These are phyloP conservation scores for Butyriboletus appendiculatus DNA, from an alignment of 1,284 basidiomycete genomes.

Conservation along the genomic window DNA sequence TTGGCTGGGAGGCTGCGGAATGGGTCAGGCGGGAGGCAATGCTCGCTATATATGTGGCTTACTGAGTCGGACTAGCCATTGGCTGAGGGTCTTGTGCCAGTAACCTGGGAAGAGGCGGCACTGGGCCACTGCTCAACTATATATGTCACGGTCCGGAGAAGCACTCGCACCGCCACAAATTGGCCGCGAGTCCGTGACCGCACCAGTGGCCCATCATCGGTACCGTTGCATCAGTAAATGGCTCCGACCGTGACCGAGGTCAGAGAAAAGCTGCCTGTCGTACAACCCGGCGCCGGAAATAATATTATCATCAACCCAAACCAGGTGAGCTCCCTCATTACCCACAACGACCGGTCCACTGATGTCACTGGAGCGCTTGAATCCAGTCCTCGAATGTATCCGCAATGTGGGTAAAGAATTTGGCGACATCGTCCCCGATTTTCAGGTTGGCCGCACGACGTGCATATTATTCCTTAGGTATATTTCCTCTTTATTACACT, in stretches of 20 bases:
- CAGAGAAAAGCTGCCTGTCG: conserved; percentile 55
- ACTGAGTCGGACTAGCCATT: not conserved
- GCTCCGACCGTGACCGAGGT: conserved; percentile 2
- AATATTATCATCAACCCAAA: conserved; percentile 70
- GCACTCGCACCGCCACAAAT: conserved; percentile 20
- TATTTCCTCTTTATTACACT: conserved; percentile 6
- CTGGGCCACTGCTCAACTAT: no score
- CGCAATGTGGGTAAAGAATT: conserved; percentile 93
- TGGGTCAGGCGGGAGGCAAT: not conserved
- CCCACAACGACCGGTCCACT: not conserved
- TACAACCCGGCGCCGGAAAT: conserved; percentile 67
- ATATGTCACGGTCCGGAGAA: no score
- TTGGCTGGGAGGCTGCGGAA: not conserved
- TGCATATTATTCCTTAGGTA: conserved; percentile 92
- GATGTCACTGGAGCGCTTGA: conserved; percentile 64
- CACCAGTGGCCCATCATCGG: no score
- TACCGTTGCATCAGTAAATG: conserved; percentile 16
- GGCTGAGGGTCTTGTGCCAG: not conserved
- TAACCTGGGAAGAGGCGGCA: conserved; percentile 6
- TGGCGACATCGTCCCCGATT: conserved; percentile 92
- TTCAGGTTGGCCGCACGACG: conserved; percentile 94
- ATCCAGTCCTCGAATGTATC: conserved; percentile 85
- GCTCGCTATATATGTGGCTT: conserved; percentile 2
- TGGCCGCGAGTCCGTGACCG: no score
- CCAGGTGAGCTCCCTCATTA: conserved; percentile 18